Evolutionary conservation across 2,329 filamentous ascomycete species (phyloP), one percentile per base, ranked within the genome.

Genomic region (Karstenula rhodostoma): DNA sequence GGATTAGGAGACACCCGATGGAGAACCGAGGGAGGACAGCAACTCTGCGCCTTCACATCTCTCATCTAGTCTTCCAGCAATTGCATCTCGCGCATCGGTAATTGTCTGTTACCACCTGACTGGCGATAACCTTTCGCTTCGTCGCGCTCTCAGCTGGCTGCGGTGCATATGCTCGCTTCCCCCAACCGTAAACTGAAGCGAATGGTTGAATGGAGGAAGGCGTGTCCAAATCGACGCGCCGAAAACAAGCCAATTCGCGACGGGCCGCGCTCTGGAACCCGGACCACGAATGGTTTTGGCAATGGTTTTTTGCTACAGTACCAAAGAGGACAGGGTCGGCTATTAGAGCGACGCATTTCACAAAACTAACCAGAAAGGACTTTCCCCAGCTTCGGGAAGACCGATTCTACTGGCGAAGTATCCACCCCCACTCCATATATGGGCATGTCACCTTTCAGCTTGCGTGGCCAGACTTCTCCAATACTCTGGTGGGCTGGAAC

Each of bases 191-290:
- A 19, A 19, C 37, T 4, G 37, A 42, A 42, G 17, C 37, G 35
- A 37, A 19, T 42, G 37, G 6, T 15, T 19, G 37, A 42, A 42
- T n/a, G n/a, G 37, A 42, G 37, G 17, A 42, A 42, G 17, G 37
- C 37, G 37, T 42, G 3, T n/a, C 4, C n/a, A n/a, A 19, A 4
- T 42, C 37, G 22, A 46, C 23, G 43, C 43, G 43, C 43, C 43
- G 42, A 46, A 27, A 25, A 25, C 22, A 46, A 46, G 43, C 43
- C 43, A 46, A 12, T 19, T 46, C 43, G 43, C 43, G 19, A 25
- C 43, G 43, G 43, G 43, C 43, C 43, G 43, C 43, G 43, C 43
- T 46, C 43, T 46, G 23, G 43, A 46, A 23, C 43, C 5, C 23
- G 43, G n/a, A 42, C 37, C 37, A 42, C 8, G n/a, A n/a, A 19